Evolutionary conservation across 305 asterid species (phyloP).

Genomic region (Fraxinus paxiana): DNA sequence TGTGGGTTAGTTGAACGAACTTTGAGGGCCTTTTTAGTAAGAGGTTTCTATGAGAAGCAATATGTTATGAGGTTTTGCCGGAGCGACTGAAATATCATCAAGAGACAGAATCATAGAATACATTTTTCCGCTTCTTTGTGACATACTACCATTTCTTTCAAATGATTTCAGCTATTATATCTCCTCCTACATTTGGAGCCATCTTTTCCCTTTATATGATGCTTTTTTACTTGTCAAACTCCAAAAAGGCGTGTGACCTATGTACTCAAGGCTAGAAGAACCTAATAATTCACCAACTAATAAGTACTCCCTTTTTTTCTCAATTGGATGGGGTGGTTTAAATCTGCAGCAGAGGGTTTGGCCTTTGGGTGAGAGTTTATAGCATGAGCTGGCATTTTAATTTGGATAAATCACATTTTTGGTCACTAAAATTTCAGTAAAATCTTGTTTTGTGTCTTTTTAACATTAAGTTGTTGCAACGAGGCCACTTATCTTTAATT

Average conservation of each 20-base stretch:
- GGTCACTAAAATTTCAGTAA: background rate
- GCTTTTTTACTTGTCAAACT: background rate
- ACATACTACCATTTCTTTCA: background rate
- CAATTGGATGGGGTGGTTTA: background rate
- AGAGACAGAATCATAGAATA: background rate
- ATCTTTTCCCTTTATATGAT: background rate
- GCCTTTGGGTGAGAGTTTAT: background rate
- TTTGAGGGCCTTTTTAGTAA: background rate
- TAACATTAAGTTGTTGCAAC: background rate
- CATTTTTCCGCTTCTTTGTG: background rate
- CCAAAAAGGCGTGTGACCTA: background rate
- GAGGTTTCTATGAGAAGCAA: background rate
- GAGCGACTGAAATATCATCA: background rate
- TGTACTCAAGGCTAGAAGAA: background rate
- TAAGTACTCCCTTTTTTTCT: background rate
- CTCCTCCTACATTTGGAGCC: background rate
- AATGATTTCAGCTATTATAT: background rate
- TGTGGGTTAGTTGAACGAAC: background rate
- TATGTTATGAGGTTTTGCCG: background rate
- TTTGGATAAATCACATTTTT: background rate
- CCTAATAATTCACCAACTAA: background rate
- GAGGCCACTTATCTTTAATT: background rate
- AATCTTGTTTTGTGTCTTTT: background rate
- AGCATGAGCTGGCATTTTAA: background rate
- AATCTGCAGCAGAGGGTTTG: background rate